Percentiles rank a stretch among this genome's conserved stretches.
Conservation (phyloP, 2,329 filamentous ascomycete species). For the Gyromitra esculenta region DNA sequence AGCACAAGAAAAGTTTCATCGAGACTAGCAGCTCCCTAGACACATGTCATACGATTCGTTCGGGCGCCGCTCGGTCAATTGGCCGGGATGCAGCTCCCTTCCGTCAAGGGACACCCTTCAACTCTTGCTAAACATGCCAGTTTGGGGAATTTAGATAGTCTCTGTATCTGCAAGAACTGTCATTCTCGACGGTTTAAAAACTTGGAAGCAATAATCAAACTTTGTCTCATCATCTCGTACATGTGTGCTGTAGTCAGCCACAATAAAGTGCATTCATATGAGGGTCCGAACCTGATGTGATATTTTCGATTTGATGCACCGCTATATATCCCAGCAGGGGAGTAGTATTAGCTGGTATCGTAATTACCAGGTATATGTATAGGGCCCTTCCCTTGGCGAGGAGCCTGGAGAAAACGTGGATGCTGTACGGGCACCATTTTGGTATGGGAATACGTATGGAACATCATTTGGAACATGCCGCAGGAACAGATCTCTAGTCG, state of each 20-base stretch:
- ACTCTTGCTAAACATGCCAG: background rate
- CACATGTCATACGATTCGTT: background rate
- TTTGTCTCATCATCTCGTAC: background rate
- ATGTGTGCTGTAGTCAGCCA: background rate
- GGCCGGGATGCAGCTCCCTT: background rate
- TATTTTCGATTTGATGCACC: too few relatives aligned
- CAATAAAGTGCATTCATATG: too few relatives aligned
- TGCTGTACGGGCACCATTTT: background rate
- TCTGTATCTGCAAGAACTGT: background rate
- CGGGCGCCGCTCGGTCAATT: background rate
- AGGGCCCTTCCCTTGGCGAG: background rate
- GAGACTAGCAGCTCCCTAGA: background rate
- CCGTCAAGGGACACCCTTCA: background rate
- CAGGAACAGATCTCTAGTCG: background rate
- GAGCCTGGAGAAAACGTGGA: background rate
- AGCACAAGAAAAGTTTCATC: background rate
- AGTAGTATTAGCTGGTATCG: background rate
- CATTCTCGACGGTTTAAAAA: background rate
- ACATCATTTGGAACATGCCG: constrained; percentile 1
- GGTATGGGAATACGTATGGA: background rate
- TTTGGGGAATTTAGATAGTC: background rate
- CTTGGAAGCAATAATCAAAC: constrained; percentile 8
- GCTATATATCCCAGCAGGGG: too few relatives aligned
- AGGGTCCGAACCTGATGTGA: too few relatives aligned
- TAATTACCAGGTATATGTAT: background rate